Conservation (phyloP, 352 stramenopile genomes). For the Phytophthora cactorum region DNA sequence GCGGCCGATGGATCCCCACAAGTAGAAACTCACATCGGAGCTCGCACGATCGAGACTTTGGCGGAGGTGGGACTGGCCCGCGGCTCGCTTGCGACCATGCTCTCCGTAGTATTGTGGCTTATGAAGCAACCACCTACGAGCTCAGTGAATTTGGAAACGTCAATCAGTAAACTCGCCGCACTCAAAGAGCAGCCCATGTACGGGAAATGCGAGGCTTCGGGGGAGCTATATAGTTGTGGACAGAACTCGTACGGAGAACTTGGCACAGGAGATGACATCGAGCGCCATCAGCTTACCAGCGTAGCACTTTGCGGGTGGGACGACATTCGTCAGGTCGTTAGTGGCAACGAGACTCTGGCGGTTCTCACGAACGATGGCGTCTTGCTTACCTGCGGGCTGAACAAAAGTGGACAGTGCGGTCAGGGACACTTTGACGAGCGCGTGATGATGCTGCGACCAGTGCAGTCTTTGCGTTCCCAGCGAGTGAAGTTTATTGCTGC, state of each 20-base stretch:
- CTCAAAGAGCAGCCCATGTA: conserved; percentile 90
- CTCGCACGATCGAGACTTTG: conserved; percentile 75
- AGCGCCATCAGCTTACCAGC: conserved; percentile 80
- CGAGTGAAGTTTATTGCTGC: conserved; percentile 83
- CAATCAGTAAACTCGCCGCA: conserved; percentile 70
- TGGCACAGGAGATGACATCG: conserved; percentile 84
- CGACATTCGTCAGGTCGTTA: conserved; percentile 84
- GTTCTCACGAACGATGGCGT: conserved; percentile 86
- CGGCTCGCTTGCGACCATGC: conserved; percentile 74
- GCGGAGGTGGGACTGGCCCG: conserved; percentile 74
- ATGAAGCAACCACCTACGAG: conserved; percentile 59
- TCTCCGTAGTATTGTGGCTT: conserved; percentile 75
- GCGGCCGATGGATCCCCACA: conserved; percentile 11
- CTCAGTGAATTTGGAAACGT: conserved; percentile 57
- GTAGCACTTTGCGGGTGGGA: conserved; percentile 84
- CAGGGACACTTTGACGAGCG: conserved; percentile 89
- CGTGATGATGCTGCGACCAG: conserved; percentile 82
- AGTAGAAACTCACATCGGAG: conserved; percentile 42
- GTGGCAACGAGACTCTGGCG: conserved; percentile 82
- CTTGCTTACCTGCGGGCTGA: conserved; percentile 83
- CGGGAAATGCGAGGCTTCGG: conserved; percentile 83
- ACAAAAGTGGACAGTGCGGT: conserved; percentile 90
- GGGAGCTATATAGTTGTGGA: conserved; percentile 87
- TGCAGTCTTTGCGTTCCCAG: conserved; percentile 81
- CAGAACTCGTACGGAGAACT: conserved; percentile 92